These are phyloP conservation scores for Globisporangium iwayamae DNA, from an alignment of 352 stramenopile genomes.

Conservation along the genomic window DNA sequence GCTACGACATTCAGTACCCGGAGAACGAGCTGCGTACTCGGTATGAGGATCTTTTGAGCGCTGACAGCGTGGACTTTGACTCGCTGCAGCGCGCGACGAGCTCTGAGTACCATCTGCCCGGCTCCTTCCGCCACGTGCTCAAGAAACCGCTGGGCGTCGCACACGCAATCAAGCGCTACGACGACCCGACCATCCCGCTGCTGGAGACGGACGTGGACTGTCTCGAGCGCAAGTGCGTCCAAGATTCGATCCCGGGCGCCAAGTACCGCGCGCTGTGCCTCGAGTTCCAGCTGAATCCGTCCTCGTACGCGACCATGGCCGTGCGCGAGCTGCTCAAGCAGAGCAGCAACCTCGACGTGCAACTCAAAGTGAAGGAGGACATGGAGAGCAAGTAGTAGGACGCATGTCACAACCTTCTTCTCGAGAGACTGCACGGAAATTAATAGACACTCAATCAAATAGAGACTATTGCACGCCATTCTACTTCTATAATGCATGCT, in stretches of 20 bases:
- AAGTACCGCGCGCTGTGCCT: slow-evolving; percentile 71
- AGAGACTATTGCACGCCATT: neutral
- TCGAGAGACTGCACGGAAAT: neutral
- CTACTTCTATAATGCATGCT: neutral
- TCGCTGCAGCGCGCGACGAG: slow-evolving; percentile 58
- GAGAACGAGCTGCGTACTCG: slow-evolving; percentile 72
- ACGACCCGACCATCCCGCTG: slow-evolving; percentile 90
- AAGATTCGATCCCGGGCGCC: slow-evolving; percentile 54
- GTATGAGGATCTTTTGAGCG: slow-evolving; percentile 59
- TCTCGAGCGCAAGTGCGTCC: slow-evolving; percentile 31
- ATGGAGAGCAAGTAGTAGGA: slow-evolving; percentile 12
- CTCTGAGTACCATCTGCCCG: slow-evolving; percentile 90
- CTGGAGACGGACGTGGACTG: slow-evolving; percentile 92
- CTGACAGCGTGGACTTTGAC: slow-evolving; percentile 68
- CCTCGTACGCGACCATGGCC: slow-evolving; percentile 94
- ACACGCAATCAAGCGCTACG: slow-evolving; percentile 91
- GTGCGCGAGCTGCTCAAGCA: slow-evolving; percentile 96
- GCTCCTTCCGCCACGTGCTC: slow-evolving; percentile 93
- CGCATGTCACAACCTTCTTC: neutral
- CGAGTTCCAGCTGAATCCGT: slow-evolving; percentile 82
- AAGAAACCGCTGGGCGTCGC: slow-evolving; percentile 86
- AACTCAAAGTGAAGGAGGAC: slow-evolving; percentile 17
- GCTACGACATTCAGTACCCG: slow-evolving; percentile 88
- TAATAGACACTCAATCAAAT: neutral
- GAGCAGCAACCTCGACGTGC: slow-evolving; percentile 77